Evolutionary conservation across 169 alveolate species (phyloP), one percentile per base, ranked within the genome.

Genomic region (Plasmodium falciparum): DNA sequence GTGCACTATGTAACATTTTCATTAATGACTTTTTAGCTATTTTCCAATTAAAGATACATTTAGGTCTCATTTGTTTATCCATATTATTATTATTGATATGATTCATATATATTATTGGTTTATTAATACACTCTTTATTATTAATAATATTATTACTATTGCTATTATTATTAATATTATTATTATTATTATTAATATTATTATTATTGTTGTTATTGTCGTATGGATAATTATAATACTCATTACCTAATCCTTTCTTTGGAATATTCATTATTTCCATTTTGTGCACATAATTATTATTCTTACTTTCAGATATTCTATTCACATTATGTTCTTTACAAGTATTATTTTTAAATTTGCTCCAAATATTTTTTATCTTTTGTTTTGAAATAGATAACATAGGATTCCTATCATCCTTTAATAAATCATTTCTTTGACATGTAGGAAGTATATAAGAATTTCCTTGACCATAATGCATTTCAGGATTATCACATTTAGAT

Each of bases 311-410:
- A 58, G 39, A 29, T n/a, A 76, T 66, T 13, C 78, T 43, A 24
- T 33, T 39, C 1, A 50, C n/a, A 26, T 45, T 78, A 26, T 78
- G 89, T 33, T 78, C 89, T 17, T 78, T 78, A 20, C 78, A 17
- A 3, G 89, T n/a, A 24, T 24, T 24, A 13, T 59, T 45, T 71
- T 78, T 78, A 78, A 78, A 78, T 45, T 78, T 78, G 43, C 67
- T 78, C 89, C 89, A 78, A 3, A 78, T 78, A 17, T 78, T 78
- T 47, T 78, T 78, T 52, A 78, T 78, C 17, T 78, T 78, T 43
- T 78, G 89, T 71, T 78, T 78, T 24, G 89, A 78, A 17, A 66
- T 66, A 62, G 67, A 59, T 24, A 78, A 9, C 89, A 78, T 59
- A 33, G 65, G 89, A 58, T 65, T 78, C 47, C 54, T 78, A 29